A percentile compares a stretch with the other conserved stretches of the same genome.
Conservation (phyloP, 2,329 filamentous ascomycete species). For the Fusarium hostae region DNA sequence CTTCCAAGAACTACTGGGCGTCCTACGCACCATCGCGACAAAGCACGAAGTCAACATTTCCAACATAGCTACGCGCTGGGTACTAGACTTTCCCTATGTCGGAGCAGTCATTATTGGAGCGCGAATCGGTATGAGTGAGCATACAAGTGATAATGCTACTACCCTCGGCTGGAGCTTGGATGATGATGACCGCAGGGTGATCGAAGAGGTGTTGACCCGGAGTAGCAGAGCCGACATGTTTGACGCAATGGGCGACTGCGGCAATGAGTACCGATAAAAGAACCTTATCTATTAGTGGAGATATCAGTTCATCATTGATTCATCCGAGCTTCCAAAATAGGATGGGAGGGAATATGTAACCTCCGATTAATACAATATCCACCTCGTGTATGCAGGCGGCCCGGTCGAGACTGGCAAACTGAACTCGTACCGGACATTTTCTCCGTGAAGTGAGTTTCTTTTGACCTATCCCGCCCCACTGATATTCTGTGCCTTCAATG, state of each 20-base stretch:
- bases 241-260: not conserved
- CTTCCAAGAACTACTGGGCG: not conserved
- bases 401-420: not conserved
- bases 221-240: not conserved
- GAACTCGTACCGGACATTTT: not conserved
- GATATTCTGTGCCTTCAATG: not conserved
- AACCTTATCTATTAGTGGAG: rapidly evolving
- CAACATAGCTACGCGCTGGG: constrained; percentile 1
- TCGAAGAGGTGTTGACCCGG: not conserved
- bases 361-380: not conserved
- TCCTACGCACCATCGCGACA: not conserved
- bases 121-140: not conserved
- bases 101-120: not conserved
- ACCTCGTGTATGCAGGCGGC: not conserved
- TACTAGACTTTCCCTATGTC: not conserved
- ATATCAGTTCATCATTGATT: not conserved
- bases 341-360: not conserved
- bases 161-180: not conserved
- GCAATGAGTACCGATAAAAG: not conserved
- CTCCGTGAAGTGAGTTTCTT: no score
- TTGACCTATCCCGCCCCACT: not conserved
- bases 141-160: not conserved
- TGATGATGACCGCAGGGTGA: not conserved
- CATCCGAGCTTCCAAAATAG: not conserved
- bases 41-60: not conserved